phyloP scores from a whole-genome alignment of 768 basidiomycete genomes.

The Nevesoporus exiguus region DNA sequence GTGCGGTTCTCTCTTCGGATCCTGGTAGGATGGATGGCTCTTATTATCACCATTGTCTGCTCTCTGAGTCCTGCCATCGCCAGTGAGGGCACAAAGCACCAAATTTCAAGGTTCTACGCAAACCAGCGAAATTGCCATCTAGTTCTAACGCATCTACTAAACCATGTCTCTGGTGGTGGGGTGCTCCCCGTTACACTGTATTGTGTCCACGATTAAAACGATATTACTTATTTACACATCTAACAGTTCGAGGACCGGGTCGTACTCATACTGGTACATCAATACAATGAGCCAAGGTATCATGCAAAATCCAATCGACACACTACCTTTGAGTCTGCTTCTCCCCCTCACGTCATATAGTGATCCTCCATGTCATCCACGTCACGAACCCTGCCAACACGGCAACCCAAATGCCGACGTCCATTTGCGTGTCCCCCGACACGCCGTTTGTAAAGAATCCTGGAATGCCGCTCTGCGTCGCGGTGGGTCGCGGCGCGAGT shows the following conservation, averaged over 20 bases:
- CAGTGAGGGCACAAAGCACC: no score
- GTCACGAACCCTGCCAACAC: slow-evolving; percentile 9
- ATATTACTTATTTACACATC: no score
- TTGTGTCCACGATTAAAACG: no score
- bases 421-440: slow-evolving; percentile 5
- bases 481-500: slow-evolving; percentile 20
- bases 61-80: no score
- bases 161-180: no score
- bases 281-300: neutral
- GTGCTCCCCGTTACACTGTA: no score
- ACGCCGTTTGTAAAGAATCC: slow-evolving; percentile 16
- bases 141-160: no score
- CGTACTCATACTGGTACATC: neutral
- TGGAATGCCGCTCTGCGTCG: slow-evolving; percentile 10
- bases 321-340: neutral
- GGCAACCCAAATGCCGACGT: slow-evolving; percentile 19
- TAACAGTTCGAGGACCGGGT: neutral
- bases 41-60: no score
- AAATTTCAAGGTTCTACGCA: no score
- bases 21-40: no score
- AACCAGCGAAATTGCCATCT: no score
- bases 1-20: no score
- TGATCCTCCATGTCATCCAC: slow-evolving; percentile 20
- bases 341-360: slow-evolving; percentile 7
- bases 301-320: neutral